Base-by-base conservation (phyloP, 31 red algal genomes). In the Asparagopsis taxiformis region DNA sequence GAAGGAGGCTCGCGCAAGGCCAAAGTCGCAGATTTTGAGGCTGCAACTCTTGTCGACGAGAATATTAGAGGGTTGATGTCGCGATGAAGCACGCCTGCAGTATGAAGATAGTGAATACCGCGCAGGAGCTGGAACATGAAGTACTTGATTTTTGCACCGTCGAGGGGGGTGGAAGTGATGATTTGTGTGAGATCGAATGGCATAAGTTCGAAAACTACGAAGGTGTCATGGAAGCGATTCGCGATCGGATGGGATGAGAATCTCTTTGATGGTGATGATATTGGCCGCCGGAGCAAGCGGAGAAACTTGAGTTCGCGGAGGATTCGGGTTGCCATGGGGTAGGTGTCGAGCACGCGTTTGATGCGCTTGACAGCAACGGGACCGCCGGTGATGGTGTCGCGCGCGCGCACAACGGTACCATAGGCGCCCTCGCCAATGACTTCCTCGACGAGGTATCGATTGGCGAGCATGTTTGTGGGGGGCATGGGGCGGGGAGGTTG, bases 51-150 rank as follows among this genome's bases (percentile, higher is more conserved):
- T 30, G 51, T 90, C 81, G 41, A 90, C 74, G 2, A 90, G 65
- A 38, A 90, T 90, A 30, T 90, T 90, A 38, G 43, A 61, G 85
- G 85, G 32, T 90, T 90, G 41, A 90, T 33, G 56, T 90, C 85
- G 3, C 85, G 56, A 46, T 90, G 85, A 22, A 90, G 71, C 29
- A 90, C 85, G 16, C 73, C 72, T 44, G 55, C 61, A 23, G 61
- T 51, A 56, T 90, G 85, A 35, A 94, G 74, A 46, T 70, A 94
- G 51, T 80, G 51, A 10, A 94, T 67, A 17, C 74, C 91, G 32
- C 75, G 55, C 75, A 94, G 56, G 50, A 94, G 75, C 75, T 94
- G 91, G 53, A 82, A 94, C 91, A 94, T 88, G n/a, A 94, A 68
- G 63, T 74, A 94, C 58, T 85, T 84, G 33, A 88, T 44, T 10